phyloP scores from a whole-genome alignment of 352 stramenopile genomes.

The Saprolegnia parasitica region DNA sequence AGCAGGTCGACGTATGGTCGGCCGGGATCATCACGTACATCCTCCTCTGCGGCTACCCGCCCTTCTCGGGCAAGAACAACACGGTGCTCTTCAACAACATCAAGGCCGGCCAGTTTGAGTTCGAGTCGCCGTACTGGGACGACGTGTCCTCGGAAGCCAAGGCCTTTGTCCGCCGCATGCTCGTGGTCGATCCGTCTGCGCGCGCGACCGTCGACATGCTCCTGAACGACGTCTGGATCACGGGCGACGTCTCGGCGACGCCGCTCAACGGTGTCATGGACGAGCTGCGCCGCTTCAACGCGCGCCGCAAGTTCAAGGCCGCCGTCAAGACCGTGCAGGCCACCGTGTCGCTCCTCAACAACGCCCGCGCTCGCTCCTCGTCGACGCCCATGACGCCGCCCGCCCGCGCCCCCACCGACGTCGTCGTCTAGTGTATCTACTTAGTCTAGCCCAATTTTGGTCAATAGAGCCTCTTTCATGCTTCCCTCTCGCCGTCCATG shows the following conservation, averaged over 20 bases:
- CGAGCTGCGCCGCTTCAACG: conserved; percentile 91
- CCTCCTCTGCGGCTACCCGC: conserved; percentile 93
- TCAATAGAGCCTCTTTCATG: background rate
- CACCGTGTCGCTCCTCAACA: conserved; percentile 53
- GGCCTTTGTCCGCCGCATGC: conserved; percentile 90
- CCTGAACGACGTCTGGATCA: conserved; percentile 80
- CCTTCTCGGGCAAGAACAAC: conserved; percentile 81
- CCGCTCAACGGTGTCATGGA: conserved; percentile 81
- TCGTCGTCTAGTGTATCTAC: conserved; percentile 3
- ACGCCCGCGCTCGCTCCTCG: background rate
- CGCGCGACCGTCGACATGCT: conserved; percentile 64
- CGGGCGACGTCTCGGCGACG: conserved; percentile 54
- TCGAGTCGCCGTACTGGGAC: conserved; percentile 91
- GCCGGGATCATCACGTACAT: conserved; percentile 88
- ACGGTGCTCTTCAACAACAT: conserved; percentile 74
- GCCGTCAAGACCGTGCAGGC: conserved; percentile 87
- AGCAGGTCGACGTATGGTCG: conserved; percentile 82
- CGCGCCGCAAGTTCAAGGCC: conserved; percentile 91
- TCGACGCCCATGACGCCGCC: conserved; percentile 9
- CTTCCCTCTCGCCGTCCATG: too few relatives aligned
- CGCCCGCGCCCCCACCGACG: background rate
- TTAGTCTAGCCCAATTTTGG: background rate
- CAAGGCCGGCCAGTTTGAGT: conserved; percentile 86
- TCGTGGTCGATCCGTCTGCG: conserved; percentile 85
- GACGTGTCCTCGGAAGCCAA: conserved; percentile 91